Percentiles rank a stretch among this genome's conserved stretches.
Conservation (phyloP, 345 rosid genomes). For the Arabidopsis suecica region DNA sequence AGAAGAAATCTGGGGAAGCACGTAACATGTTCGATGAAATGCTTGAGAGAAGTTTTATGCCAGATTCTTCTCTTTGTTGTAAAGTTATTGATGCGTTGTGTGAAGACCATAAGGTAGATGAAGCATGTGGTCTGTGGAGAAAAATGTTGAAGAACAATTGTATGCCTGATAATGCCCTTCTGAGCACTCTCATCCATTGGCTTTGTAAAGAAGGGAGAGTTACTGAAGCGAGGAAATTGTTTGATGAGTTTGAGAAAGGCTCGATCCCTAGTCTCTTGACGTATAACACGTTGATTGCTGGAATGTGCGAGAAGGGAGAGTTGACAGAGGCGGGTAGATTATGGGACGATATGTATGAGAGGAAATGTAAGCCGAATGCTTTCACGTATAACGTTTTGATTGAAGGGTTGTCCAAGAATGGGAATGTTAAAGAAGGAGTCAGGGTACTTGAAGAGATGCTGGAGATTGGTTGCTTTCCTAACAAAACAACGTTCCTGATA, state of each 20-base stretch:
- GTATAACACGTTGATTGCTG: constrained; percentile 75
- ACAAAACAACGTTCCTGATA: constrained; percentile 55
- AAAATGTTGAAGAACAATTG: constrained; percentile 73
- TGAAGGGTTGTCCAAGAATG: constrained; percentile 66
- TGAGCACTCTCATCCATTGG: constrained; percentile 86
- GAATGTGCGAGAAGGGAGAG: constrained; percentile 80
- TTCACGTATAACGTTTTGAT: constrained; percentile 77
- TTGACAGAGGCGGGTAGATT: constrained; percentile 71
- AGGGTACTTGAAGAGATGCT: constrained; percentile 80
- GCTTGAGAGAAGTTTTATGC: constrained; percentile 69
- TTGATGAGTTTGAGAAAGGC: constrained; percentile 78
- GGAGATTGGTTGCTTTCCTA: constrained; percentile 68
- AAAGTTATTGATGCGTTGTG: constrained; percentile 77
- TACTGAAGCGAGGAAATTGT: constrained; percentile 72
- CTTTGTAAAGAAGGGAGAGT: constrained; percentile 76
- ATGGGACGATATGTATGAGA: constrained; percentile 95
- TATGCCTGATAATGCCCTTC: constrained; percentile 73
- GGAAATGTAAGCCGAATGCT: constrained; percentile 71
- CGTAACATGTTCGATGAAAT: constrained; percentile 71
- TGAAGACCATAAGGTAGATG: constrained; percentile 67
- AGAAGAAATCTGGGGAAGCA: constrained; percentile 73
- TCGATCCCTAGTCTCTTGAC: constrained; percentile 73
- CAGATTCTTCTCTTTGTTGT: constrained; percentile 74
- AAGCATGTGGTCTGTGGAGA: constrained; percentile 77
- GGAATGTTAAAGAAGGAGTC: constrained; percentile 71